Evolutionary conservation across 2,329 filamentous ascomycete species (phyloP), one percentile per base, ranked within the genome.

Genomic region (Exophiala bonariae): DNA sequence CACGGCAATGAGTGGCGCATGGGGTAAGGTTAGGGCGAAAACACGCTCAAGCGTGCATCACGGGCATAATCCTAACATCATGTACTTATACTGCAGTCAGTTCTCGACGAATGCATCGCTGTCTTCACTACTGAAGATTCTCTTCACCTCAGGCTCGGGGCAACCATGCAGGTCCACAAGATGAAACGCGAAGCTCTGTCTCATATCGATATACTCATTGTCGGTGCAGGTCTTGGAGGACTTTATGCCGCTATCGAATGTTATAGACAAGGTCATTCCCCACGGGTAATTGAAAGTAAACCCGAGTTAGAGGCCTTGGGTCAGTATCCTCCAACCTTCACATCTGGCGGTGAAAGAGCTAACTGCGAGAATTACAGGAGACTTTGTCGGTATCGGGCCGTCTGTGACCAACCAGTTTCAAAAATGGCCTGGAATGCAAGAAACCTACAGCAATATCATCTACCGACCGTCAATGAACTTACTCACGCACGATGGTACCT

Each of bases 351-450:
- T 26, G 23, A 26, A 11, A 11, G 23, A 11, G 11, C 23, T 26
- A 26, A 26, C 11, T 11, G 11, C 23, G 11, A 6, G 23, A 26
- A 6, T 11, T 11, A 41, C 13, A 42, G 40, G 40, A 2, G 40
- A 42, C 11, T 42, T 42, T 20, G 26, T 42, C 28, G 40, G 40
- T 11, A 42, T 42, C 17, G 40, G 38, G 2, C 7, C 10, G 4
- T 42, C 26, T 10, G 40, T 20, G 2, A 42, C 40, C 3, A 33
- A 20, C 2, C 40, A 42, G 17, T 42, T 42, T n/a, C 5, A 30
- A 17, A 42, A 42, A 42, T 42, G 40, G 40, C 40, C 40, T 13
- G 40, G 40, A 5, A 26, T 42, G 20, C 23, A 6, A 26, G 6
- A 11, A 11, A 38, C 17, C 8, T 38, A 38, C 17, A 19, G 35